phyloP scores from a whole-genome alignment of 768 basidiomycete genomes.

The Leucogyrophana mollusca region DNA sequence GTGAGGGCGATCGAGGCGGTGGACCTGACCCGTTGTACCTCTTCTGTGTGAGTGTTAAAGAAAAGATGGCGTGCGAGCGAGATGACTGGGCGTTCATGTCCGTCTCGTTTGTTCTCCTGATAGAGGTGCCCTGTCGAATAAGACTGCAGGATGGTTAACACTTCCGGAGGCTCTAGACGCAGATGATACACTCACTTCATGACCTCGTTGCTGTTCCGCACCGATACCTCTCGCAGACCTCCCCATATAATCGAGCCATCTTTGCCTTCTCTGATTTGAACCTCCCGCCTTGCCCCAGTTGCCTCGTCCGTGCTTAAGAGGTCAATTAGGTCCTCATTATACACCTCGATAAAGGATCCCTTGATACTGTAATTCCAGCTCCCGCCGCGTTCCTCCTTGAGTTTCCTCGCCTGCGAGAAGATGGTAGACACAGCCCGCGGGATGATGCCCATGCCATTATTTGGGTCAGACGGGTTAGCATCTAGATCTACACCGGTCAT shows the following conservation, averaged over 20 bases:
- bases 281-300: slow-evolving; percentile 70
- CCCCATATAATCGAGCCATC: slow-evolving; percentile 97
- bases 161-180: slow-evolving; percentile 4
- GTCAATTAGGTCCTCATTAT: slow-evolving; percentile 99
- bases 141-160: slow-evolving; percentile 49
- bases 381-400: slow-evolving; percentile 71
- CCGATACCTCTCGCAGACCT: slow-evolving; percentile 88
- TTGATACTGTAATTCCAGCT: slow-evolving; percentile 80
- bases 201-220: slow-evolving; percentile 83
- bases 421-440: slow-evolving; percentile 90
- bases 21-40: slow-evolving; percentile 71
- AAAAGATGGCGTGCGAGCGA: slow-evolving; percentile 98
- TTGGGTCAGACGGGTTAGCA: slow-evolving; percentile 76
- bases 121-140: slow-evolving; percentile 84
- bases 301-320: slow-evolving; percentile 75
- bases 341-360: slow-evolving; percentile 95
- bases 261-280: slow-evolving; percentile 96
- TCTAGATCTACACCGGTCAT: slow-evolving; percentile 97
- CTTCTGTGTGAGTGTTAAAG: slow-evolving; percentile 90
- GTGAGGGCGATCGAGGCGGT: slow-evolving; percentile 76
- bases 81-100: slow-evolving; percentile 99
- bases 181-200: slow-evolving; percentile 68
- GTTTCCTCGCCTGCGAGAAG: slow-evolving; percentile 73
- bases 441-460: slow-evolving; percentile 91
- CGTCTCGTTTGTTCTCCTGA: slow-evolving; percentile 93